phyloP scores from a whole-genome alignment of 176 grass and related monocot species.

The Avena atlantica region DNA sequence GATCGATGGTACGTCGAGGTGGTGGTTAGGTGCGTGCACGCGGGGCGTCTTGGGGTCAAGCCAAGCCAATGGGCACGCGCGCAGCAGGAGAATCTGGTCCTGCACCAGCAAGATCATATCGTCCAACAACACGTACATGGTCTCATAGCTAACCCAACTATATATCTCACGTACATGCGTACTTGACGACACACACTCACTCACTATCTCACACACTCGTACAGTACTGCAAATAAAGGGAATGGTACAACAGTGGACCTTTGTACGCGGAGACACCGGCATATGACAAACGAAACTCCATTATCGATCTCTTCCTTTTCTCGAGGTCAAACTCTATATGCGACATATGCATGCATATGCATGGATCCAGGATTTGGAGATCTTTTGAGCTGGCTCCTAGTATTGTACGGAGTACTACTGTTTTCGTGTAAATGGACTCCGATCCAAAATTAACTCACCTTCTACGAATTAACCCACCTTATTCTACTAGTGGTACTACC shows the following conservation, averaged over 20 bases:
- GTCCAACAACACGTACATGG: neutral
- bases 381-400: slow-evolving; percentile 38
- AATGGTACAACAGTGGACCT: slow-evolving; percentile 27
- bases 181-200: neutral
- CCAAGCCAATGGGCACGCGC: neutral
- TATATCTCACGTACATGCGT: neutral
- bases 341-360: neutral
- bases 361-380: neutral
- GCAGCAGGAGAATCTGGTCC: slow-evolving; percentile 6
- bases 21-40: slow-evolving; percentile 26
- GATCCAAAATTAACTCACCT: neutral
- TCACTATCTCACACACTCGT: neutral
- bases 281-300: slow-evolving; percentile 35
- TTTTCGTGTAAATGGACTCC: slow-evolving; percentile 30
- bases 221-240: neutral
- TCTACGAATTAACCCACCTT: too few species aligned
- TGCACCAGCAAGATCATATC: slow-evolving; percentile 57
- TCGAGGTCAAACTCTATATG: slow-evolving; percentile 37
- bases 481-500: neutral
- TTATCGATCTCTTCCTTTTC: neutral
- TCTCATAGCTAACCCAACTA: neutral
- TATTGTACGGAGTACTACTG: too few species aligned
- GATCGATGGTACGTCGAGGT: neutral
- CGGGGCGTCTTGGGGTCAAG: neutral
- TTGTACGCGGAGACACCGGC: slow-evolving; percentile 21